Percentiles rank a stretch among this genome's conserved stretches.
Conservation (phyloP, 768 basidiomycete species). For the Mrakia blollopis region DNA sequence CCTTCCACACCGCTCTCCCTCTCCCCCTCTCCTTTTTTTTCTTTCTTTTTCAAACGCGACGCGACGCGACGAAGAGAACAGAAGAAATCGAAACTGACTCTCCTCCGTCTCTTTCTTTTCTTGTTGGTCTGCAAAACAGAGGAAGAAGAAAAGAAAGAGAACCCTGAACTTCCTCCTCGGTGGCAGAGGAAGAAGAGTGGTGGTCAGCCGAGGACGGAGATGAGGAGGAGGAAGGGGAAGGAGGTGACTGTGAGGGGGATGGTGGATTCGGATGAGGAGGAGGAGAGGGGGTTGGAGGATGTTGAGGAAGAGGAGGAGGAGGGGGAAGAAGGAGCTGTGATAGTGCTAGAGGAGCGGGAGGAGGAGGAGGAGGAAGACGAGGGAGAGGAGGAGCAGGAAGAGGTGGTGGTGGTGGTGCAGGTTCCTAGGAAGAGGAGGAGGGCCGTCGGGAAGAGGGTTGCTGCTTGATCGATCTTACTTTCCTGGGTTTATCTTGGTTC, state of each 20-base stretch:
- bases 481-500: no score
- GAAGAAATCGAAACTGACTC: not conserved
- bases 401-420: not conserved
- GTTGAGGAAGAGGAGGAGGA: conserved; percentile 1
- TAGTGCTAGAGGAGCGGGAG: not conserved
- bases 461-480: no score
- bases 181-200: not conserved
- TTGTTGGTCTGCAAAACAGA: not conserved
- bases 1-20: no score
- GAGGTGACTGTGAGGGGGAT: not conserved
- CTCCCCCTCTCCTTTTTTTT: no score
- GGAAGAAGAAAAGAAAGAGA: not conserved
- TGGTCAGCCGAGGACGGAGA: not conserved
- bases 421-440: not conserved
- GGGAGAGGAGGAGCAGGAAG: not conserved
- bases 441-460: no score
- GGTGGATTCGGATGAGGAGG: not conserved
- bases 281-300: not conserved
- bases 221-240: not conserved
- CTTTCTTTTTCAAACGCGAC: no score
- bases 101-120: no score
- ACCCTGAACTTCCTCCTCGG: not conserved
- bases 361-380: not conserved
- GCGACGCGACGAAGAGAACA: no score
- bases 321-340: not conserved